phyloP scores from a whole-genome alignment of 192 early-diverging fungal genomes.

The Lunasporangiospora selenospora region DNA sequence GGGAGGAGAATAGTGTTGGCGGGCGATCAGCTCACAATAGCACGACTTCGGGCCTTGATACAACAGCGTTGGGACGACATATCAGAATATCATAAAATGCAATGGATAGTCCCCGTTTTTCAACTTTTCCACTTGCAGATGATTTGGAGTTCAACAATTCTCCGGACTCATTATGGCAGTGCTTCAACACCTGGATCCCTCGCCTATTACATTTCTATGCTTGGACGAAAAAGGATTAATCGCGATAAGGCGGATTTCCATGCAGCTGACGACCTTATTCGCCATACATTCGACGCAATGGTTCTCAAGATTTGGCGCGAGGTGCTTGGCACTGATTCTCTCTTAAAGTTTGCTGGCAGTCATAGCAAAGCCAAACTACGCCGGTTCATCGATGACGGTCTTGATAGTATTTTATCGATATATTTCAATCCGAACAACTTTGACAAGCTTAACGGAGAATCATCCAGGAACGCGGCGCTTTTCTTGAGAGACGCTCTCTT shows the following conservation, averaged over 20 bases:
- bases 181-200: not conserved
- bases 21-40: constrained; percentile 12
- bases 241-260: constrained; percentile 7
- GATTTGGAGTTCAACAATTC: constrained; percentile 2
- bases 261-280: constrained; percentile 7
- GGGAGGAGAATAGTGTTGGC: not conserved
- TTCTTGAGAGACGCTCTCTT: constrained; percentile 3
- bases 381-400: not conserved
- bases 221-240: constrained; percentile 6
- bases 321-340: not conserved
- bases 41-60: not conserved
- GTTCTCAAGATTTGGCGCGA: constrained; percentile 1
- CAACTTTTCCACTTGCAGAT: constrained; percentile 24
- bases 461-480: not conserved
- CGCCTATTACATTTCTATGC: not conserved
- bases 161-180: constrained; percentile 4
- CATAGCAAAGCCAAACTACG: not conserved
- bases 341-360: too few relatives aligned
- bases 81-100: not conserved
- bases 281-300: constrained; percentile 11
- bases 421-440: not conserved
- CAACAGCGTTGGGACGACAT: not conserved
- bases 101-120: constrained; percentile 2
- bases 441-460: not conserved
- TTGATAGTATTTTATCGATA: not conserved